Base-by-base conservation (phyloP, 352 stramenopile genomes). In the Globisporangium irregulare region DNA sequence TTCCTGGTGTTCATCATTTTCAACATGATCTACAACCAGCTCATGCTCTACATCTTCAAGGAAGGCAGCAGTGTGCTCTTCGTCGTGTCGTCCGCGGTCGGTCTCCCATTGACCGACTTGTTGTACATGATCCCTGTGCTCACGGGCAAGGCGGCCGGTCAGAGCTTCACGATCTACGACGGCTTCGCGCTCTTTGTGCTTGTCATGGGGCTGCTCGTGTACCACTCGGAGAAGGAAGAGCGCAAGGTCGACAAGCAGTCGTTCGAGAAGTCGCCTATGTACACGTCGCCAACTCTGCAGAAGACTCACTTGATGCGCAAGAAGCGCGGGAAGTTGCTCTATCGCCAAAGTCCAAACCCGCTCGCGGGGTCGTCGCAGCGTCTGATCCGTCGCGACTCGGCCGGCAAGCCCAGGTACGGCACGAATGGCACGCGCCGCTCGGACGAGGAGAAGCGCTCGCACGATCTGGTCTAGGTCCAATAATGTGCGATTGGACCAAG, bases 11-110 rank as follows among this genome's bases (percentile, higher is more conserved):
- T 91, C 71, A 95, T 95, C 29, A 32, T 67, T 54, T 65, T 65
- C 59, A 65, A 65, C 58, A 90, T 89, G 62, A 77, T 92, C 12
- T 94, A 92, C 82, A 94, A 94, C 69, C 84, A 95, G 75, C 81
- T 96, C 50, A 95, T 95, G 85, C 76, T 96, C 59, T 93, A 92
- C 68, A 92, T 96, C 69, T 93, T 96, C 77, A 94, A 95, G 67
- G 84, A 94, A 78, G 89, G 89, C 68, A 93, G 84, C 74, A 94
- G 85, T 41, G 89, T 95, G 66, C 73, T 96, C 46, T 96, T 96
- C 54, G 89, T 96, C 27, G 87, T 96, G 20, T 94, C 89, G 3
- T 96, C 89, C 22, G 87, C 88, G 3, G 82, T 94, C 43, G 87
- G 88, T 1, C 73, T 96, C 8, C 88, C 88, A 22, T 77, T 96